phyloP scores from a whole-genome alignment of 2,329 filamentous ascomycete species.

The Trichophyton schoenleinii region DNA sequence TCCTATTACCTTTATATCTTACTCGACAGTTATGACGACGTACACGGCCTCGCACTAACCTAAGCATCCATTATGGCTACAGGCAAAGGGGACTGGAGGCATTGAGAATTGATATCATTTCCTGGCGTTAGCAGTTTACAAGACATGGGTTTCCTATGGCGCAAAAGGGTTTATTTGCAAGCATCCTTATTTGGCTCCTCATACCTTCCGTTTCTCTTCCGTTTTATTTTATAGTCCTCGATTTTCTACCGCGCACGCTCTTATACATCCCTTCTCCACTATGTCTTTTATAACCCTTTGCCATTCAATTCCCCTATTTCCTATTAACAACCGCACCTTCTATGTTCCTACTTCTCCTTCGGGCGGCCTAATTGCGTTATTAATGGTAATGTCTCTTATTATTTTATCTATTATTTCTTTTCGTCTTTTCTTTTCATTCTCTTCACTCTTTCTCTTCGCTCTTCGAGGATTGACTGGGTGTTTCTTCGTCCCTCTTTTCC shows the following conservation, averaged over 20 bases:
- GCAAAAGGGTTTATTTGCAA: slow-evolving; percentile 2
- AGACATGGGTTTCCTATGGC: slow-evolving; percentile 3
- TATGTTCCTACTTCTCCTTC: neutral
- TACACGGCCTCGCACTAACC: neutral
- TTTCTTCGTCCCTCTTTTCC: neutral
- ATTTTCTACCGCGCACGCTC: neutral
- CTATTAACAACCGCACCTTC: neutral
- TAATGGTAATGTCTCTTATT: slow-evolving; percentile 5
- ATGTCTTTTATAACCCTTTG: neutral
- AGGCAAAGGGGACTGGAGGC: slow-evolving; percentile 1
- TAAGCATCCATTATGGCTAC: slow-evolving; percentile 2
- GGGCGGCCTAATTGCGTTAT: neutral
- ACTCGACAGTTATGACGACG: slow-evolving; percentile 1
- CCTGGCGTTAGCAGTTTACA: slow-evolving; percentile 1
- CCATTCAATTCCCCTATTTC: neutral
- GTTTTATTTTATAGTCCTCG: neutral
- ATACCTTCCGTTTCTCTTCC: neutral
- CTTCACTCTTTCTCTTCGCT: neutral
- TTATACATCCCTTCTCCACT: neutral
- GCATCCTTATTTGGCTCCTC: neutral
- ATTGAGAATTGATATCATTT: slow-evolving; percentile 5
- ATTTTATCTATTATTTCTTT: neutral
- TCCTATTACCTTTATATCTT: neutral
- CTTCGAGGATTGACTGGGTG: neutral
- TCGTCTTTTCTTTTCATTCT: neutral